A percentile compares a stretch with the other conserved stretches of the same genome.
Evolutionary conservation across 306 rosid genomes (phyloP).

Genomic region (Begonia peltatifolia): DNA sequence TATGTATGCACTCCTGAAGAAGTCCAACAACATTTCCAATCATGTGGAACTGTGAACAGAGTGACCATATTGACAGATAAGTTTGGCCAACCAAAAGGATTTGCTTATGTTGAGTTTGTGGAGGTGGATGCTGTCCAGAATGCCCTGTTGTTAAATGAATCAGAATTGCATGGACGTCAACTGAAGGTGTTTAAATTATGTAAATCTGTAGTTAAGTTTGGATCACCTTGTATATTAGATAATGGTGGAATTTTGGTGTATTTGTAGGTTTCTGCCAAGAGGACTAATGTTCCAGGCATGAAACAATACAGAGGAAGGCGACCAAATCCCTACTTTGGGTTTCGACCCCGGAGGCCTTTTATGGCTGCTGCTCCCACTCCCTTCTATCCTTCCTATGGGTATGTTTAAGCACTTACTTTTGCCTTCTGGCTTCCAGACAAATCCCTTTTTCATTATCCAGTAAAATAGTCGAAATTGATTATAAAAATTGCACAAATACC

Average conservation of each 20-base stretch:
- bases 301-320: constrained; percentile 84
- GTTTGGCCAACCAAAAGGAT: constrained; percentile 98
- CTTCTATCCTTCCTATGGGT: constrained; percentile 67
- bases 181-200: constrained; percentile 47
- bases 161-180: constrained; percentile 97
- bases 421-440: no score
- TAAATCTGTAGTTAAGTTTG: neutral
- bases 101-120: constrained; percentile 97
- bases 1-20: constrained; percentile 97
- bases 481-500: no score
- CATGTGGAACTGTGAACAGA: constrained; percentile 99
- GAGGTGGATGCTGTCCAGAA: constrained; percentile 92
- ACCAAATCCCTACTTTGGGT: constrained; percentile 35
- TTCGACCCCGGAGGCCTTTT: constrained; percentile 73
- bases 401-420: constrained; percentile 48
- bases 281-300: constrained; percentile 92
- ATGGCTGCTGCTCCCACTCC: constrained; percentile 49
- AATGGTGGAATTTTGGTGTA: constrained; percentile 12
- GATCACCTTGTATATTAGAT: constrained; percentile 6
- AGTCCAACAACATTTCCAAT: constrained; percentile 98
- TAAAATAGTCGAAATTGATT: no score
- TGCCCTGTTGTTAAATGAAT: constrained; percentile 80
- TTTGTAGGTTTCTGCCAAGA: constrained; percentile 85
- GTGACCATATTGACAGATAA: constrained; percentile 98
- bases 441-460: no score